Conservation (phyloP, 257 asterid species). For the Solanum sparsipilum region DNA sequence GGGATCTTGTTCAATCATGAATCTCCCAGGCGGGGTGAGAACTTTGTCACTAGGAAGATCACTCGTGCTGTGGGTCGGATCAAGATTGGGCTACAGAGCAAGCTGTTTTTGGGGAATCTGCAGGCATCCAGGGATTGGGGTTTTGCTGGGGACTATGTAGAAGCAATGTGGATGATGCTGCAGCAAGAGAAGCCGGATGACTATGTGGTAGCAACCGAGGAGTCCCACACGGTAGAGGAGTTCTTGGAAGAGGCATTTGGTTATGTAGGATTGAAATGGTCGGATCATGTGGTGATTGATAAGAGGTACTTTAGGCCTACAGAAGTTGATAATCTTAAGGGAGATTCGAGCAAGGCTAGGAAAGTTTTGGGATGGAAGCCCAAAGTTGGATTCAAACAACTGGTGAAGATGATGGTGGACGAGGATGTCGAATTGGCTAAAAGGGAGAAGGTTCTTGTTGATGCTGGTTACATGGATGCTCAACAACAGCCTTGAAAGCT, state of each 20-base stretch:
- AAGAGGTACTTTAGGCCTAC: conserved; percentile 77
- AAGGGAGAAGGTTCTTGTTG: conserved; percentile 95
- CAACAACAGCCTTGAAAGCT: conserved; percentile 76
- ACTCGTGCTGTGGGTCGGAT: conserved; percentile 96
- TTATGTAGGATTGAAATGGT: conserved; percentile 74
- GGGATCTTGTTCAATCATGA: conserved; percentile 92
- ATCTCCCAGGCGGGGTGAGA: conserved; percentile 87
- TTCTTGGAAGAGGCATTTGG: conserved; percentile 65
- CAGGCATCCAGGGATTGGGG: conserved; percentile 98
- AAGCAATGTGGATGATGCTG: conserved; percentile 99
- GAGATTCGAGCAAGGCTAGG: conserved; percentile 79
- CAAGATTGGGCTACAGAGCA: conserved; percentile 83
- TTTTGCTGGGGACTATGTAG: conserved; percentile 90
- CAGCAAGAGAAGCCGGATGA: conserved; percentile 94
- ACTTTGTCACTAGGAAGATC: conserved; percentile 89
- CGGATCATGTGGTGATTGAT: conserved; percentile 80
- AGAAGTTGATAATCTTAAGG: conserved; percentile 84
- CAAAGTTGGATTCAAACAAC: conserved; percentile 67
- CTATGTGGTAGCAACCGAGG: conserved; percentile 95
- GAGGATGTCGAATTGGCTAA: conserved; percentile 87
- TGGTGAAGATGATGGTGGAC: conserved; percentile 97
- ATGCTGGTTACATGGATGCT: conserved; percentile 96
- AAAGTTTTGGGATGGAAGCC: conserved; percentile 83
- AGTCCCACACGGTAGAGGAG: conserved; percentile 86
- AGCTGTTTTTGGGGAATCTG: conserved; percentile 70